Evolutionary conservation across 208 protist genomes (phyloP).

Genomic region (Wallacemonas sp.): DNA sequence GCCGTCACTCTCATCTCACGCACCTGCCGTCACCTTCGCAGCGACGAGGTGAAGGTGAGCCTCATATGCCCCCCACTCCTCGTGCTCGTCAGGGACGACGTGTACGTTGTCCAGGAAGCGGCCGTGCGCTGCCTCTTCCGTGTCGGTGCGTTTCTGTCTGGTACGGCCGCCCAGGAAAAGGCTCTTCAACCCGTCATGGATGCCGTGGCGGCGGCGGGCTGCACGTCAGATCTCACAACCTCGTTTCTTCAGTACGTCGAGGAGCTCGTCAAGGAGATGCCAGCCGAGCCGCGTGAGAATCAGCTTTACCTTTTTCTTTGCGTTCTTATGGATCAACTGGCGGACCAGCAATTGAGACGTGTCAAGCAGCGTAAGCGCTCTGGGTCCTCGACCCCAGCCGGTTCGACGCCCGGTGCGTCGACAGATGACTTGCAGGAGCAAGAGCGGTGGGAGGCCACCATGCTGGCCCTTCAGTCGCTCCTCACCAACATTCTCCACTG

Average conservation of each 20-base stretch:
- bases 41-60: slow-evolving; percentile 31
- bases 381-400: not conserved
- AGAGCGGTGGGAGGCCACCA: slow-evolving; percentile 37
- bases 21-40: slow-evolving; percentile 27
- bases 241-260: slow-evolving; percentile 48
- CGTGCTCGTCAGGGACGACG: slow-evolving; percentile 42
- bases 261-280: slow-evolving; percentile 46
- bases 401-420: not conserved
- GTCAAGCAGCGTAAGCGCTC: not conserved
- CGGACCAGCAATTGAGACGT: slow-evolving; percentile 21
- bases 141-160: slow-evolving; percentile 29
- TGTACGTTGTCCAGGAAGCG: slow-evolving; percentile 48
- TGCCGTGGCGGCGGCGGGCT: slow-evolving; percentile 37
- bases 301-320: slow-evolving; percentile 61
- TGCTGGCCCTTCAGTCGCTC: slow-evolving; percentile 39
- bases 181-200: slow-evolving; percentile 35
- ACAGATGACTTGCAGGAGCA: slow-evolving; percentile 2
- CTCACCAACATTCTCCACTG: slow-evolving; percentile 47
- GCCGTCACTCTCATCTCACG: slow-evolving; percentile 43
- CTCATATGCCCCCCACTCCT: slow-evolving; percentile 47
- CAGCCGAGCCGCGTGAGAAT: slow-evolving; percentile 60
- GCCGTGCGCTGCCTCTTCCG: slow-evolving; percentile 48
- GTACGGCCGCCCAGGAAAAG: slow-evolving; percentile 42
- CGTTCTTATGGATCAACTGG: slow-evolving; percentile 49
- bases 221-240: slow-evolving; percentile 41